Conservation (phyloP, 495 filamentous ascomycete genomes). For the Apodospora peruviana region DNA sequence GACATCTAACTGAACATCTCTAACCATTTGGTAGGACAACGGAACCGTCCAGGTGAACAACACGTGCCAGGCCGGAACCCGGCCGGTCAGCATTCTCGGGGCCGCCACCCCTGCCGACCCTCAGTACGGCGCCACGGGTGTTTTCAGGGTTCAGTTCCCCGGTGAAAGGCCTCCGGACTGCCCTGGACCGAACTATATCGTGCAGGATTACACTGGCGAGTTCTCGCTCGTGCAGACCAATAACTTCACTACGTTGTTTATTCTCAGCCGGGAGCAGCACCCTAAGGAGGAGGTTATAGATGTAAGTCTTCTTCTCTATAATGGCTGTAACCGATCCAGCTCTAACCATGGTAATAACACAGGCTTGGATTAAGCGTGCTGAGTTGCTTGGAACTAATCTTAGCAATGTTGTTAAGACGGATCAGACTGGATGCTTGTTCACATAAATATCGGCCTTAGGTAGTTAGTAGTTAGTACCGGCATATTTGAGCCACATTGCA, state of each 20-base stretch:
- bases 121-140: slow-evolving; percentile 12
- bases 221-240: slow-evolving; percentile 17
- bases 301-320: slow-evolving; percentile 5
- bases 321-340: neutral
- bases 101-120: slow-evolving; percentile 10
- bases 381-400: slow-evolving; percentile 12
- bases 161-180: slow-evolving; percentile 12
- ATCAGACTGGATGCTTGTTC: slow-evolving; percentile 12
- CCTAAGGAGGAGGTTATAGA: slow-evolving; percentile 10
- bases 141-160: slow-evolving; percentile 18
- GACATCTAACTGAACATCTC: neutral
- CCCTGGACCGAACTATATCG: slow-evolving; percentile 20
- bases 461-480: no score
- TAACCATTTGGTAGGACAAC: slow-evolving; percentile 10
- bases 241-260: slow-evolving; percentile 16
- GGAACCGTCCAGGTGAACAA: slow-evolving; percentile 16
- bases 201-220: slow-evolving; percentile 17
- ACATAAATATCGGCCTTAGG: no score
- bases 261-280: slow-evolving; percentile 14
- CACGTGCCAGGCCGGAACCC: slow-evolving; percentile 12
- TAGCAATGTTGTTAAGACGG: slow-evolving; percentile 14
- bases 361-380: slow-evolving; percentile 14
- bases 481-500: no score
- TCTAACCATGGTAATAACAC: neutral
- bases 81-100: slow-evolving; percentile 12